A percentile compares a stretch with the other conserved stretches of the same genome.
Conservation (phyloP, 1,139 yeast species). For the Taiozyma onychis region DNA sequence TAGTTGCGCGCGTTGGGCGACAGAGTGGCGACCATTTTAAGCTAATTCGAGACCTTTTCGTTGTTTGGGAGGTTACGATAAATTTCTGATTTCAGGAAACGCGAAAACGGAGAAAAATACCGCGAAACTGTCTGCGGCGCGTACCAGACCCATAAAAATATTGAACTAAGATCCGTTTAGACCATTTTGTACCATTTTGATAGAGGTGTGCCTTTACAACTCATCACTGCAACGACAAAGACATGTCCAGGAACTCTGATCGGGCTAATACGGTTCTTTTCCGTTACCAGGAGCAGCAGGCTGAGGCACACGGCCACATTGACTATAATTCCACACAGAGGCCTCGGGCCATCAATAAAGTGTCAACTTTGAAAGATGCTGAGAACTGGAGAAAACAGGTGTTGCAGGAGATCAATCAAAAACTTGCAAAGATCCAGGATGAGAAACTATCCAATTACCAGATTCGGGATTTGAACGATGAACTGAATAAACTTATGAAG, state of each 20-base stretch:
- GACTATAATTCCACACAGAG: slow-evolving; percentile 54
- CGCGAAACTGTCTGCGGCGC: background rate
- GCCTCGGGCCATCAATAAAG: slow-evolving; percentile 56
- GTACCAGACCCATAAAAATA: background rate
- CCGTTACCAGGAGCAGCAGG: slow-evolving; percentile 57
- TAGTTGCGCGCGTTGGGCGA: slow-evolving; percentile 19
- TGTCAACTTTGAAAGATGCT: slow-evolving; percentile 57
- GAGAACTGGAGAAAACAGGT: slow-evolving; percentile 71
- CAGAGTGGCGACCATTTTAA: slow-evolving; percentile 6
- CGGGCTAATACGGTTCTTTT: slow-evolving; percentile 69
- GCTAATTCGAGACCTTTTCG: background rate
- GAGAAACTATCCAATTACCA: slow-evolving; percentile 51
- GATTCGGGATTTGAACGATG: slow-evolving; percentile 71
- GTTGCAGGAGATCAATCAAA: slow-evolving; percentile 55
- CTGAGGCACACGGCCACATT: slow-evolving; percentile 53
- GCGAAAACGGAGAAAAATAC: background rate
- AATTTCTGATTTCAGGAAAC: background rate
- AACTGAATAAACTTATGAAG: slow-evolving; percentile 58
- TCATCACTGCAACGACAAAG: background rate
- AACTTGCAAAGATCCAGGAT: slow-evolving; percentile 63
- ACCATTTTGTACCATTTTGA: no score
- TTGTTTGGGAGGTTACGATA: background rate
- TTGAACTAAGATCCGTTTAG: no score
- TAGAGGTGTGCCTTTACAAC: no score
- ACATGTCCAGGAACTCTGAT: slow-evolving; percentile 72